phyloP scores from a whole-genome alignment of 805 yeast species.

The Teunomyces gatunensis region DNA sequence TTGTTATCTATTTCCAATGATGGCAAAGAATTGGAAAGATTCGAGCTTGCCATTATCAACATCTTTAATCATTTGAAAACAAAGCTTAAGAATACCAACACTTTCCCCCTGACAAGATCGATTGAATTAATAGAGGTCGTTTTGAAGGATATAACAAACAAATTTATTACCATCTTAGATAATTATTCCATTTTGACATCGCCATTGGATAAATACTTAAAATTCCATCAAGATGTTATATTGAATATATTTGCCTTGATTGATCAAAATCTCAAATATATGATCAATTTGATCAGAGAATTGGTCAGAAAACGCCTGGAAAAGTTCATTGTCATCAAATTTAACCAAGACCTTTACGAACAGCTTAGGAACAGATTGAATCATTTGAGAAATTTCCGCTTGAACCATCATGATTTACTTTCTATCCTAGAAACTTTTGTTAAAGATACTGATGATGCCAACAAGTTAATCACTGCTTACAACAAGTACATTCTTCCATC shows the following conservation, averaged over 20 bases:
- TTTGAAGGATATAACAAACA: constrained; percentile 52
- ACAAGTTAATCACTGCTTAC: constrained; percentile 26
- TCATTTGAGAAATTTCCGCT: constrained; percentile 45
- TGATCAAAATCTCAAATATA: constrained; percentile 62
- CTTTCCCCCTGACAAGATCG: constrained; percentile 67
- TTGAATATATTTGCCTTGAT: constrained; percentile 44
- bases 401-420: constrained; percentile 50
- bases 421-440: constrained; percentile 25
- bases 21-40: constrained; percentile 30
- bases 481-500: constrained; percentile 26
- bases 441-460: constrained; percentile 11
- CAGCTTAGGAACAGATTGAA: constrained; percentile 43
- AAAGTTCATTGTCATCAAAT: constrained; percentile 61
- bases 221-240: constrained; percentile 17
- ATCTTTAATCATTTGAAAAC: constrained; percentile 60
- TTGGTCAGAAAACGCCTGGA: constrained; percentile 70
- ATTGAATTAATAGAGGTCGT: constrained; percentile 64
- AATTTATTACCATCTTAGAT: constrained; percentile 39
- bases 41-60: constrained; percentile 43
- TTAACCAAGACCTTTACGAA: constrained; percentile 41
- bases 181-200: constrained; percentile 44
- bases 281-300: constrained; percentile 69
- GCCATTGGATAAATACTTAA: constrained; percentile 37
- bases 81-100: constrained; percentile 49
- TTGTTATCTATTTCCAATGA: constrained; percentile 28